A percentile compares a stretch with the other conserved stretches of the same genome.
Evolutionary conservation across 805 yeast species (phyloP).

Genomic region (Cyberlindnera samutprakarnensis): DNA sequence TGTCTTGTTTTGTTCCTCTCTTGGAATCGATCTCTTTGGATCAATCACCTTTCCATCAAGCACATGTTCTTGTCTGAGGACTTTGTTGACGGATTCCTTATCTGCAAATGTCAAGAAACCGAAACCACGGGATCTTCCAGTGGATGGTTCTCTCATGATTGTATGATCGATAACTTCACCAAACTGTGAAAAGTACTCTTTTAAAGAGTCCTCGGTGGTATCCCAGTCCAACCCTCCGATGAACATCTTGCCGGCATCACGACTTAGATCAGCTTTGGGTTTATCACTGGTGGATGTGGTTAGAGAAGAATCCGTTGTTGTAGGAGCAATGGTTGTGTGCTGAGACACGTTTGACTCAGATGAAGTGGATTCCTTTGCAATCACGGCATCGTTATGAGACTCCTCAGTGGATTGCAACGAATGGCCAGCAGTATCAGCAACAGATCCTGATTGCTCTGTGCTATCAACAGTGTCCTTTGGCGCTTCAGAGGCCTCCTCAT

Average conservation of each 20-base stretch:
- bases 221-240: slow-evolving; percentile 98
- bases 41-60: slow-evolving; percentile 95
- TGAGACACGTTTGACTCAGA: neutral
- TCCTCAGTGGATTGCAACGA: neutral
- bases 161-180: slow-evolving; percentile 86
- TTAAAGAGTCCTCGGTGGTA: slow-evolving; percentile 82
- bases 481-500: neutral
- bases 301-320: neutral
- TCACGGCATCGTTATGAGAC: neutral
- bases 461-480: neutral
- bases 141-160: slow-evolving; percentile 83
- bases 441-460: neutral
- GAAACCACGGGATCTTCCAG: slow-evolving; percentile 91
- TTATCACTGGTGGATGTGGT: neutral
- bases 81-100: slow-evolving; percentile 78
- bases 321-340: neutral
- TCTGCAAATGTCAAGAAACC: slow-evolving; percentile 86
- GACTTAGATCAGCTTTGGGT: slow-evolving; percentile 41
- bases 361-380: neutral
- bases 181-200: slow-evolving; percentile 74
- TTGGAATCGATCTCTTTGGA: slow-evolving; percentile 95
- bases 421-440: neutral
- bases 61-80: slow-evolving; percentile 77
- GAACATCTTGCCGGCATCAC: slow-evolving; percentile 87
- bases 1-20: slow-evolving; percentile 93